phyloP scores from a whole-genome alignment of 345 rosid genomes.

The Nephelium lappaceum region DNA sequence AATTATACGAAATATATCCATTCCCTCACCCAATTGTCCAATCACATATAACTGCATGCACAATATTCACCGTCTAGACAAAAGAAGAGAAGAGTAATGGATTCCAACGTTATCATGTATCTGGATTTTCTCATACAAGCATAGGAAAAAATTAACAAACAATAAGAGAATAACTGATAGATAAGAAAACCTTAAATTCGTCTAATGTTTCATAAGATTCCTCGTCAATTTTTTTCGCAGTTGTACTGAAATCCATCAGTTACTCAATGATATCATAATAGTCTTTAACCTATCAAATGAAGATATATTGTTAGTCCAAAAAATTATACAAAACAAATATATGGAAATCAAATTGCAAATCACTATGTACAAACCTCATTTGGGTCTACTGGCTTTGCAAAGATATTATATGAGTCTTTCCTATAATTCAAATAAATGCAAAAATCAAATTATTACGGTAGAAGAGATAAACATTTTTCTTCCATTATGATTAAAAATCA shows the following conservation, averaged over 20 bases:
- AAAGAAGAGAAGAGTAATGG: slow-evolving; percentile 6
- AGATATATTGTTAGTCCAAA: slow-evolving; percentile 12
- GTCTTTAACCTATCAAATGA: slow-evolving; percentile 32
- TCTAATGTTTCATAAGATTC: slow-evolving; percentile 29
- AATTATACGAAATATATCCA: background rate
- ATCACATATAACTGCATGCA: background rate
- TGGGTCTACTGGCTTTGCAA: slow-evolving; percentile 37
- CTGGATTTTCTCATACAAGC: background rate
- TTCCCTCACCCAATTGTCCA: background rate
- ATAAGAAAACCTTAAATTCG: slow-evolving; percentile 37
- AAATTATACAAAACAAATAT: background rate
- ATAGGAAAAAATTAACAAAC: background rate
- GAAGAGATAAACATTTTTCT: background rate
- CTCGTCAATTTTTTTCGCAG: slow-evolving; percentile 29
- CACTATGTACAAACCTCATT: slow-evolving; percentile 26
- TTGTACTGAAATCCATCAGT: slow-evolving; percentile 42
- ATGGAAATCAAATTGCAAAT: slow-evolving; percentile 1
- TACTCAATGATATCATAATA: slow-evolving; percentile 33
- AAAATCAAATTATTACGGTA: background rate
- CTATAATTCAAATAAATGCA: slow-evolving; percentile 19
- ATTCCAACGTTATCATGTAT: slow-evolving; percentile 12
- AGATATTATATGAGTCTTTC: slow-evolving; percentile 30
- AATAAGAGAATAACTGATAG: background rate
- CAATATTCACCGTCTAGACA: background rate
- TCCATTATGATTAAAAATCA: background rate